A percentile compares a stretch with the other conserved stretches of the same genome.
Conservation (phyloP, 179 eudicot genomes). For the Silene noctiflora region DNA sequence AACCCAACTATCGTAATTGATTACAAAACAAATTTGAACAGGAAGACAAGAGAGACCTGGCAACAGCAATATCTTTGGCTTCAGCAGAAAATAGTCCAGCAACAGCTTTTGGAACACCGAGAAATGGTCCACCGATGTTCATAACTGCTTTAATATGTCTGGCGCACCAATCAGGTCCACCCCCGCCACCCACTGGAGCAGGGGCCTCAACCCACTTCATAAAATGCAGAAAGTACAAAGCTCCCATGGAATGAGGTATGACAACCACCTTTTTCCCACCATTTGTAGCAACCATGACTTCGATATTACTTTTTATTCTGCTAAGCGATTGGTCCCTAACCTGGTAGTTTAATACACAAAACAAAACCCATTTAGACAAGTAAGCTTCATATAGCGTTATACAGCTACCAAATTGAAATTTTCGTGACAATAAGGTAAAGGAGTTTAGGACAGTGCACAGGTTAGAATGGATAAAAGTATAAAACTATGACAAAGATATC, state of each 20-base stretch:
- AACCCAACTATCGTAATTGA: not conserved
- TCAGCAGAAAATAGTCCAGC: constrained; percentile 88
- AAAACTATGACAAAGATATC: not conserved
- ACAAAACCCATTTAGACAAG: not conserved
- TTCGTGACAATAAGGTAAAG: not conserved
- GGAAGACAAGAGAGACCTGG: constrained; percentile 49
- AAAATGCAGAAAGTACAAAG: constrained; percentile 83
- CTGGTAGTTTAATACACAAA: constrained; percentile 36
- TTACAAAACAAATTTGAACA: not conserved
- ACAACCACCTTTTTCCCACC: constrained; percentile 86
- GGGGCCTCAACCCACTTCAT: constrained; percentile 99
- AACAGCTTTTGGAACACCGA: constrained; percentile 86
- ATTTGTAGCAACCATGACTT: constrained; percentile 91
- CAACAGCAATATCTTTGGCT: constrained; percentile 90
- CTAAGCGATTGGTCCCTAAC: constrained; percentile 87
- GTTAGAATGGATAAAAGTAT: not conserved
- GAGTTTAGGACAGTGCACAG: too few relatives aligned
- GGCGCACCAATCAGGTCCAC: constrained; percentile 93
- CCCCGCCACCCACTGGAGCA: constrained; percentile 97
- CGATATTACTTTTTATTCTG: constrained; percentile 88
- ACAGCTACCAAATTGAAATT: not conserved
- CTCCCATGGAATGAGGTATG: constrained; percentile 99
- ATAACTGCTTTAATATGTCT: constrained; percentile 82
- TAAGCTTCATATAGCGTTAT: not conserved
- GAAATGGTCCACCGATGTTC: constrained; percentile 95